phyloP scores from a whole-genome alignment of 2,329 filamentous ascomycete genomes.

The Thielaviopsis cerberus region DNA sequence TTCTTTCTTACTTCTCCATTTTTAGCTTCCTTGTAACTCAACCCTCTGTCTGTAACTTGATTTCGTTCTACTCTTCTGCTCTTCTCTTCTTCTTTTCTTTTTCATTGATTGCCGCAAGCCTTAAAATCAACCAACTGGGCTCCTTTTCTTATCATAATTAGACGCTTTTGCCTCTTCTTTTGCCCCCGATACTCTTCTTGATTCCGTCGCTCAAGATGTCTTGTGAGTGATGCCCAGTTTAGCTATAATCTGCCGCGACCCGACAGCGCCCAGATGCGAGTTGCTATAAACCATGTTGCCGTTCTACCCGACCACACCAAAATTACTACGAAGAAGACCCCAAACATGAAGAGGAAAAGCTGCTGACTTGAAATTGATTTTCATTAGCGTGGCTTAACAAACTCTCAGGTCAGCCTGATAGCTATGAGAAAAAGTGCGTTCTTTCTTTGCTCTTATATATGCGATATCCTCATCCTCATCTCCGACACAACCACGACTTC shows the following conservation, averaged over 20 bases:
- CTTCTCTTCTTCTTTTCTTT: not conserved
- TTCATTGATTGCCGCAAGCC: not conserved
- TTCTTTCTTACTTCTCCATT: constrained; percentile 1
- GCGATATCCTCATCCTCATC: not conserved
- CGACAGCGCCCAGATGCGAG: not conserved
- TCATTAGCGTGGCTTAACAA: constrained; percentile 48
- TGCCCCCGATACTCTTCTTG: not conserved
- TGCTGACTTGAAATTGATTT: constrained; percentile 27
- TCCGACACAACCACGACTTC: not conserved
- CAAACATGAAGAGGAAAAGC: not conserved
- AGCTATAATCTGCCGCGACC: not conserved
- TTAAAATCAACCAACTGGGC: not conserved
- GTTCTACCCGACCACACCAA: not conserved
- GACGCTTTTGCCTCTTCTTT: not conserved
- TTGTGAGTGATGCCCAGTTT: constrained; percentile 19
- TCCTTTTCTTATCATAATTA: not conserved
- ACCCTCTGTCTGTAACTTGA: not conserved
- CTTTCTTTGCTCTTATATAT: not conserved
- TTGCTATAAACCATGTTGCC: not conserved
- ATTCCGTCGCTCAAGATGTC: constrained; percentile 19
- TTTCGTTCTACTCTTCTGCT: not conserved
- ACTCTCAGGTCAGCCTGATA: constrained; percentile 89
- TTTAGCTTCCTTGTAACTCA: not conserved
- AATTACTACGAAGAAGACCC: not conserved
- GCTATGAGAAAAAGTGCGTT: constrained; percentile 89